These are phyloP conservation scores for Sphaerulina musiva DNA, from an alignment of 2,329 filamentous ascomycete genomes.

Conservation along the genomic window DNA sequence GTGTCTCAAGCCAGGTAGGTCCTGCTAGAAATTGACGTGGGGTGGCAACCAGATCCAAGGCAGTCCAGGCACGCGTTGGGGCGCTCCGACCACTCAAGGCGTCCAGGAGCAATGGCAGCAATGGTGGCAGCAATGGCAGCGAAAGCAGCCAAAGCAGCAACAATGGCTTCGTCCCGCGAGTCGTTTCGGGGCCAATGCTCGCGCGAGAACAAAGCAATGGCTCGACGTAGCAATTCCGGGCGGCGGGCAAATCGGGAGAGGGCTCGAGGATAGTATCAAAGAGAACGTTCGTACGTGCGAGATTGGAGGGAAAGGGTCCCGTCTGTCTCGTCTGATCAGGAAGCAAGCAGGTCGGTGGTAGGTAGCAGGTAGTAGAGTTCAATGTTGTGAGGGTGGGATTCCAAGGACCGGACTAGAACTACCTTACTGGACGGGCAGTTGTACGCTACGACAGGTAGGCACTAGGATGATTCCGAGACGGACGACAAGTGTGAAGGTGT, in stretches of 20 bases:
- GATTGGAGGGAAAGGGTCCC: neutral
- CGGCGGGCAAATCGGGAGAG: neutral
- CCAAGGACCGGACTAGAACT: neutral
- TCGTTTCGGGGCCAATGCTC: neutral
- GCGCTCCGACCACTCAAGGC: neutral
- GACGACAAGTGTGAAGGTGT: neutral
- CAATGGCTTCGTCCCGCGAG: neutral
- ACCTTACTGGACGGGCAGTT: no score
- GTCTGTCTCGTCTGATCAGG: neutral
- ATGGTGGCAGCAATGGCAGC: no score
- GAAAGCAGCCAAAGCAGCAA: neutral
- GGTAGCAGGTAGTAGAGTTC: neutral
- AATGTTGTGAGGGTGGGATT: neutral
- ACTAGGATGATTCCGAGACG: slow-evolving; percentile 1
- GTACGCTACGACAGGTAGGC: no score
- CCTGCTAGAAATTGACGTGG: slow-evolving; percentile 1
- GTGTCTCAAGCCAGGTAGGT: slow-evolving; percentile 6
- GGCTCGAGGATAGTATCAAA: neutral
- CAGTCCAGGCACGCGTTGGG: neutral
- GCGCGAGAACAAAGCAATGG: neutral
- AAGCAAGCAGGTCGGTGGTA: neutral
- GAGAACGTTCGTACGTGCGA: neutral
- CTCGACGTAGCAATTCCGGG: neutral
- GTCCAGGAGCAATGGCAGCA: no score
- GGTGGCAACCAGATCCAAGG: neutral